Conservation (phyloP, 192 early-diverging fungal genomes). For the Gamsiella multidivaricata region DNA sequence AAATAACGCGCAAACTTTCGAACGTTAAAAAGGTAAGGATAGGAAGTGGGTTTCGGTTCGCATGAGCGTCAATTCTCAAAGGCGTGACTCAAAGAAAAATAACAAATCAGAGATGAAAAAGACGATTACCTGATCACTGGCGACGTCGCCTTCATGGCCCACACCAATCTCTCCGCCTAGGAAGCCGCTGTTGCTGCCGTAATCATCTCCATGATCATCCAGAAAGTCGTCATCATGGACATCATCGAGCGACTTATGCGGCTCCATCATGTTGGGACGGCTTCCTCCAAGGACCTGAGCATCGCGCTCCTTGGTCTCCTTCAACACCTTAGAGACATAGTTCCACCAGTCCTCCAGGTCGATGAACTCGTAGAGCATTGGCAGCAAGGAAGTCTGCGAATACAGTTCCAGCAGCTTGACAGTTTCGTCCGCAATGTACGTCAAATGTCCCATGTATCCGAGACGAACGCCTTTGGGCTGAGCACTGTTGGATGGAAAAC, state of each 20-base stretch:
- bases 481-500: slow-evolving; percentile 55
- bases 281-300: slow-evolving; percentile 60
- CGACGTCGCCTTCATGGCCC: slow-evolving; percentile 68
- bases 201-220: slow-evolving; percentile 63
- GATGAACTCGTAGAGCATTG: slow-evolving; percentile 52
- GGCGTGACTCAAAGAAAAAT: background rate
- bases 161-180: slow-evolving; percentile 61
- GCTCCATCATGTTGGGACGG: slow-evolving; percentile 62
- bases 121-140: slow-evolving; percentile 69
- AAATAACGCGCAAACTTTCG: slow-evolving; percentile 76
- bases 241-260: slow-evolving; percentile 47
- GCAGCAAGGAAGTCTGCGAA: slow-evolving; percentile 37
- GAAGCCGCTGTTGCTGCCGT: slow-evolving; percentile 63
- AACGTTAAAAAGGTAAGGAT: slow-evolving; percentile 8
- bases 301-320: slow-evolving; percentile 58
- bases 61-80: slow-evolving; percentile 2
- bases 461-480: slow-evolving; percentile 90
- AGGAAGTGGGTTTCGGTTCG: background rate
- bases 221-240: slow-evolving; percentile 67
- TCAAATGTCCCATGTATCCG: slow-evolving; percentile 99
- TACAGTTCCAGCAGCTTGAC: slow-evolving; percentile 87
- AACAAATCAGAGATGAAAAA: background rate
- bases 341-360: slow-evolving; percentile 65
- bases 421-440: slow-evolving; percentile 96
- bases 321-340: slow-evolving; percentile 61